phyloP scores from a whole-genome alignment of 2,329 filamentous ascomycete species.

The Paecilomyces fulvus region DNA sequence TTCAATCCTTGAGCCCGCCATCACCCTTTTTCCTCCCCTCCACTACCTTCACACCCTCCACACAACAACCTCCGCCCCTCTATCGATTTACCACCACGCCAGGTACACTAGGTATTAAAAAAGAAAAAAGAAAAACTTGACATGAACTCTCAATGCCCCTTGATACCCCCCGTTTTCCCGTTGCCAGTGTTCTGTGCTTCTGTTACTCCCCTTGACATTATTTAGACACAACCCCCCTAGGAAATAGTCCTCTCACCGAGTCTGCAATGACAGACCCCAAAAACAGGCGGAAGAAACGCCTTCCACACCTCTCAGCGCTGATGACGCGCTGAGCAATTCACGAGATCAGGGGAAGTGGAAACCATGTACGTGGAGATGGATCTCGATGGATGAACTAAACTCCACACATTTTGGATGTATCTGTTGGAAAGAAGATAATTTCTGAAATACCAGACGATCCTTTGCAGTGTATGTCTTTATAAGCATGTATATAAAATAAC shows the following conservation, averaged over 20 bases:
- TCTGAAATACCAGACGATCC: neutral
- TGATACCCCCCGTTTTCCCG: neutral
- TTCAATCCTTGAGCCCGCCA: conserved; percentile 2
- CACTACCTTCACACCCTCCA: neutral
- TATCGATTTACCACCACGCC: neutral
- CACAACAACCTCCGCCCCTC: conserved; percentile 3
- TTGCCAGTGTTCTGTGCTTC: neutral
- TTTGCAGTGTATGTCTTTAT: neutral
- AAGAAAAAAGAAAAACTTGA: conserved; percentile 9
- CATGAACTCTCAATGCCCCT: conserved; percentile 5
- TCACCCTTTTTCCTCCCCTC: neutral
- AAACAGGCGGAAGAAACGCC: neutral
- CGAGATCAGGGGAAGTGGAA: neutral
- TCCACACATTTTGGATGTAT: neutral
- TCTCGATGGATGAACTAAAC: neutral
- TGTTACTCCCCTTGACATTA: neutral
- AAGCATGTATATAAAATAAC: neutral
- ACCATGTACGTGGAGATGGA: neutral
- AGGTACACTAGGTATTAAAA: conserved; percentile 8
- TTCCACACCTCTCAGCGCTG: neutral
- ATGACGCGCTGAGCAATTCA: neutral
- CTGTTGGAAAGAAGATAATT: neutral
- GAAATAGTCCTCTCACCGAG: neutral
- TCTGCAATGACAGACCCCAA: neutral
- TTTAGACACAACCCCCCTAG: neutral